Evolutionary conservation across 306 rosid species (phyloP).

Genomic region (Corylus americana): DNA sequence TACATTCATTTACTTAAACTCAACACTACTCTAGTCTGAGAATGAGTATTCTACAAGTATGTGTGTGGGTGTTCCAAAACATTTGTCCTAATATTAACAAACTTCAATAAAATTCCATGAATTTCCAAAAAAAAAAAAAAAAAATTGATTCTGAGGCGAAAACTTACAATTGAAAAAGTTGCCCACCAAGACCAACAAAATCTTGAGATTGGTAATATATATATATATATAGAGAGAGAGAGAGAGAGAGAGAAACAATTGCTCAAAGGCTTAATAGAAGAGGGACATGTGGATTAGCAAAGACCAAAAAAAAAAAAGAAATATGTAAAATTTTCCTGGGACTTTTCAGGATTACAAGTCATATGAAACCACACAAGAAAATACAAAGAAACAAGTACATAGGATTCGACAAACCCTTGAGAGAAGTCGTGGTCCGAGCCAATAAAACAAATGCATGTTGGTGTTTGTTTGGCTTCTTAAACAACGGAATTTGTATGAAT

Average conservation of each 20-base stretch:
- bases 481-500: slow-evolving; percentile 12
- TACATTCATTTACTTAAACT: background rate
- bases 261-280: slow-evolving; percentile 1
- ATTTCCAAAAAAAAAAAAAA: background rate
- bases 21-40: background rate
- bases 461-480: slow-evolving; percentile 31
- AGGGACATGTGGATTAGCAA: slow-evolving; percentile 21
- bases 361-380: slow-evolving; percentile 32
- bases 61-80: background rate
- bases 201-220: slow-evolving; percentile 6
- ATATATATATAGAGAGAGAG: background rate
- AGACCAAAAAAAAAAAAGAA: background rate
- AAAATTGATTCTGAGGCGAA: background rate
- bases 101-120: background rate
- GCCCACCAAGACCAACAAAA: background rate
- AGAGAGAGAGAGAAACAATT: background rate
- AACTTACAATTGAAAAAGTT: background rate
- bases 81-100: background rate
- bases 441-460: slow-evolving; percentile 9
- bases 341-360: slow-evolving; percentile 14
- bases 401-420: slow-evolving; percentile 46
- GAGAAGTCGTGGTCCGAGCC: slow-evolving; percentile 23
- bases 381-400: slow-evolving; percentile 41
- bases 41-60: background rate
- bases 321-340: slow-evolving; percentile 17